Evolutionary conservation across 2,329 filamentous ascomycete species (phyloP).

Genomic region (Diaporthe helianthi): DNA sequence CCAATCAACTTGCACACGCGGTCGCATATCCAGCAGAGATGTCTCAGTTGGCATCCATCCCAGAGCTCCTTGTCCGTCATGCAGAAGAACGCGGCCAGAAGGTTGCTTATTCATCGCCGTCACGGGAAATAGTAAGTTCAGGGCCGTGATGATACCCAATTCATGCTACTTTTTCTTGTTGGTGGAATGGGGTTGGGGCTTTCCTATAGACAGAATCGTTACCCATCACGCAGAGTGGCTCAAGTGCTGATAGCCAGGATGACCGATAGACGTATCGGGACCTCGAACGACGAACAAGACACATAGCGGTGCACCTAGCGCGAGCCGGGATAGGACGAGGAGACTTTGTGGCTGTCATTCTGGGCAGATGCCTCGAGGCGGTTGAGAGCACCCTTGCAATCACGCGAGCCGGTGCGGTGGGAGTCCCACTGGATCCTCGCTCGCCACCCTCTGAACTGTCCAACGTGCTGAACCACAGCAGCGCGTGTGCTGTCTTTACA

Average conservation of each 20-base stretch:
- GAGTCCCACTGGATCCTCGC: conserved; percentile 8
- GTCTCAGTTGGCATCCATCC: background rate
- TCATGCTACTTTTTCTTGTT: too few species aligned
- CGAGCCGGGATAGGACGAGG: background rate
- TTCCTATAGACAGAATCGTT: too few species aligned
- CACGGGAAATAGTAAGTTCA: background rate
- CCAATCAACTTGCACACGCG: background rate
- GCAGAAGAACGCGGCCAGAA: background rate
- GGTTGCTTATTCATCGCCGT: conserved; percentile 10
- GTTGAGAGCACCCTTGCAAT: conserved; percentile 11
- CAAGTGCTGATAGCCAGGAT: background rate
- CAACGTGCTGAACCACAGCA: background rate
- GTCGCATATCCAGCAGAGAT: background rate
- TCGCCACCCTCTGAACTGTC: background rate
- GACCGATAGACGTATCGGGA: conserved; percentile 1
- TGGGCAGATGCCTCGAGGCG: conserved; percentile 19
- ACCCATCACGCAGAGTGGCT: too few species aligned
- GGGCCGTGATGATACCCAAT: too few species aligned
- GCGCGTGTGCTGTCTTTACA: background rate
- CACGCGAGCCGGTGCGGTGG: conserved; percentile 21
- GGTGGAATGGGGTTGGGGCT: too few species aligned
- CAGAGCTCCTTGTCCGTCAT: conserved; percentile 14
- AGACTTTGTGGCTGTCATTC: background rate
- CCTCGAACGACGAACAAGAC: background rate
- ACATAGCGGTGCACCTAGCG: background rate